phyloP scores from a whole-genome alignment of 345 rosid genomes.

The Erodium maritimum region DNA sequence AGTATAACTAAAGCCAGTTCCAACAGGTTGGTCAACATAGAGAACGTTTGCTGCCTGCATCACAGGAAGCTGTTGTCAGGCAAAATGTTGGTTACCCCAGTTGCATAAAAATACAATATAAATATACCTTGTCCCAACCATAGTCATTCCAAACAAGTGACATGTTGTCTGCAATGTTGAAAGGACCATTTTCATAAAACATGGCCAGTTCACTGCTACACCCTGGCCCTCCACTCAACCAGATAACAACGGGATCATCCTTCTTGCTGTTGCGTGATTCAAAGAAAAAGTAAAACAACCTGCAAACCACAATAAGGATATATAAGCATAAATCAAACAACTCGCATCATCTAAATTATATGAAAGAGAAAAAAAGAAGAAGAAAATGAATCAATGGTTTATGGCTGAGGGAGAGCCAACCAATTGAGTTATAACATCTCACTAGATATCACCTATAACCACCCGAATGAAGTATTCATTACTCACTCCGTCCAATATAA shows the following conservation, averaged over 20 bases:
- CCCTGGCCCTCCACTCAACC: slow-evolving; percentile 99
- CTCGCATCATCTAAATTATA: background rate
- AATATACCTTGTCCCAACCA: slow-evolving; percentile 84
- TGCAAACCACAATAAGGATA: slow-evolving; percentile 16
- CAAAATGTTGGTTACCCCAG: background rate
- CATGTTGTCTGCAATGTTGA: slow-evolving; percentile 59
- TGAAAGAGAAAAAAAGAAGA: no score
- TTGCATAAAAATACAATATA: background rate
- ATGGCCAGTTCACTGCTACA: slow-evolving; percentile 96
- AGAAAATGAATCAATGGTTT: no score
- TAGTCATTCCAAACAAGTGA: slow-evolving; percentile 81
- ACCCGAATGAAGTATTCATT: no score
- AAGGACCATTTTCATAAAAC: slow-evolving; percentile 98
- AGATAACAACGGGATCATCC: slow-evolving; percentile 79
- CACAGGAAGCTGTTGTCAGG: background rate
- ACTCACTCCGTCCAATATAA: no score
- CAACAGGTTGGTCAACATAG: slow-evolving; percentile 92
- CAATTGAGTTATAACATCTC: no score
- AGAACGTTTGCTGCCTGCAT: slow-evolving; percentile 79
- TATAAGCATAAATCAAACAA: slow-evolving; percentile 7
- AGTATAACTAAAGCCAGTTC: slow-evolving; percentile 94
- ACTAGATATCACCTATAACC: no score
- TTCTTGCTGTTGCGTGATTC: slow-evolving; percentile 77
- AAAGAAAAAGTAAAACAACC: slow-evolving; percentile 96
- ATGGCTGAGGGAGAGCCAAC: no score